Evolutionary conservation across 495 filamentous ascomycete genomes (phyloP), one percentile per base, ranked within the genome.

Genomic region (Hypoxylon fragiforme): DNA sequence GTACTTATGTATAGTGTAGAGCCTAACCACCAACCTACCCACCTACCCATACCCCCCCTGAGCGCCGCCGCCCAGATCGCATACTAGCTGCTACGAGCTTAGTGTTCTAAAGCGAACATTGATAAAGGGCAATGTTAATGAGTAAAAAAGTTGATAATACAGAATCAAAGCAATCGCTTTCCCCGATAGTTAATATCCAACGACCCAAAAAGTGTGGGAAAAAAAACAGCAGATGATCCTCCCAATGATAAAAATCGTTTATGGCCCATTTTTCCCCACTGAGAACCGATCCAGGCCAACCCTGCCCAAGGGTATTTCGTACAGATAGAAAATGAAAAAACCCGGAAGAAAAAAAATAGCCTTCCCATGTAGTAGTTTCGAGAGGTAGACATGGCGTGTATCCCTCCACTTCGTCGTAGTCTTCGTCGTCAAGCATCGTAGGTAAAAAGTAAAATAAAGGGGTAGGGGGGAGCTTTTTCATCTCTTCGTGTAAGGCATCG

Each of bases 401-500:
- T 51, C 20, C 32, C 28, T 13, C 57, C 46, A 45, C 21, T 21
- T 18, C 35, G 13, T 34, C 50, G 19, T 62, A 36, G 8, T 57
- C 45, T 37, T 56, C 42, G 41, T 61, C 41, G 45, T 60, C n/a
- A n/a, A n/a, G n/a, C n/a, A n/a, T n/a, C n/a, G n/a, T n/a, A n/a
- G n/a, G n/a, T n/a, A n/a, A n/a, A n/a, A n/a, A n/a, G n/a, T n/a
- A n/a, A n/a, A n/a, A n/a, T n/a, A n/a, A n/a, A n/a, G n/a, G n/a
- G n/a, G n/a, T n/a, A n/a, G n/a, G n/a, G n/a, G n/a, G n/a, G n/a
- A n/a, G n/a, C n/a, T 30, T 44, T 20, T 38, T 68, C 46, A 68
- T 61, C 66, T 58, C 48, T 68, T 66, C 67, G 72, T 74, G 26
- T 60, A 64, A 11, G 69, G 64, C 66, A 76, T 66, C 9, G 72